Conservation (phyloP, 2,329 filamentous ascomycete species). For the Sarocladium oryzae region DNA sequence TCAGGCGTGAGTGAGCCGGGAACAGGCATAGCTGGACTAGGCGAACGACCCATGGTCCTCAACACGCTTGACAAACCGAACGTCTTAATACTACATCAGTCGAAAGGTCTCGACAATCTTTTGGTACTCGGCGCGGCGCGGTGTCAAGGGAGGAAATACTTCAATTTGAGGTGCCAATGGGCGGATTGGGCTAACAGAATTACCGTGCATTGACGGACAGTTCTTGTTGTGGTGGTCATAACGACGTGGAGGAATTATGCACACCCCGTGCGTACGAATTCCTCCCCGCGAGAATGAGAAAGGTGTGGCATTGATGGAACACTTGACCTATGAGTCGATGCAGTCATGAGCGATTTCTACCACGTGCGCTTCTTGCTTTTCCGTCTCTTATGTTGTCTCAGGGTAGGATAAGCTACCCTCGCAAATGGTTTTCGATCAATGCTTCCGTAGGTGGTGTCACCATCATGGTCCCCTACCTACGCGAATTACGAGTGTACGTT, state of each 20-base stretch:
- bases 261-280: background rate
- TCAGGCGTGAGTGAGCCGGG: slow-evolving; percentile 6
- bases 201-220: background rate
- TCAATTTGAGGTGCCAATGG: slow-evolving; percentile 1
- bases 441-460: background rate
- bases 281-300: background rate
- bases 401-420: background rate
- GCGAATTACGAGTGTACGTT: background rate
- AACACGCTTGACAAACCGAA: slow-evolving; percentile 11
- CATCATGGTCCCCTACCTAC: background rate
- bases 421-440: background rate
- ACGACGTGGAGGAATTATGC: background rate
- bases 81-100: background rate
- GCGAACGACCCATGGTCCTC: slow-evolving; percentile 4
- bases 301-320: slow-evolving; percentile 1
- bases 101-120: background rate
- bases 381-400: slow-evolving; percentile 5
- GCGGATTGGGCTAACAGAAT: background rate
- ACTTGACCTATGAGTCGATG: slow-evolving; percentile 10
- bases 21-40: slow-evolving; percentile 1
- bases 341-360: slow-evolving; percentile 11
- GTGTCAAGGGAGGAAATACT: background rate
- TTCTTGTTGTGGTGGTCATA: background rate
- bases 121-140: slow-evolving; percentile 5
- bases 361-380: slow-evolving; percentile 8